phyloP scores from a whole-genome alignment of 768 basidiomycete species.

The Tylopilus balloui region DNA sequence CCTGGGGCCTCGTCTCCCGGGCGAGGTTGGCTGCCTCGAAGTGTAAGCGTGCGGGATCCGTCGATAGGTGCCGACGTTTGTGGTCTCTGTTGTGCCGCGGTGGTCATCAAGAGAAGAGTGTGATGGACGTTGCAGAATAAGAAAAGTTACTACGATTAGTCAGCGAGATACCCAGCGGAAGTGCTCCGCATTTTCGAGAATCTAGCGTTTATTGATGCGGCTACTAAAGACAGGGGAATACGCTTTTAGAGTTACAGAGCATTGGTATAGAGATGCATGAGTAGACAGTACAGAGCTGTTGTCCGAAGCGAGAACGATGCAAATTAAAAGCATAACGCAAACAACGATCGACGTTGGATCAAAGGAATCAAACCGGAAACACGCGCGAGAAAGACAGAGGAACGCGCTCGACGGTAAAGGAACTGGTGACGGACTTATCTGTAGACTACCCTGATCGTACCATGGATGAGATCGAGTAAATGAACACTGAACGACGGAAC shows the following conservation, averaged over 20 bases:
- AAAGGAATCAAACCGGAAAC: not conserved
- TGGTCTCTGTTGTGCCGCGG: constrained; percentile 28
- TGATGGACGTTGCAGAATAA: too few species aligned
- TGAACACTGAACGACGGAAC: not conserved
- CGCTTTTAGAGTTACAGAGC: constrained; percentile 23
- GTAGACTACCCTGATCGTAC: constrained; percentile 37
- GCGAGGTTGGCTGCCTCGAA: constrained; percentile 36
- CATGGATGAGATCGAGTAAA: constrained; percentile 4
- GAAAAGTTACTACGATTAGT: constrained; percentile 22
- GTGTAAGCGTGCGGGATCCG: constrained; percentile 52
- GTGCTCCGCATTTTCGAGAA: too few species aligned
- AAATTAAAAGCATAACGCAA: constrained; percentile 15
- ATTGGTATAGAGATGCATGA: constrained; percentile 24
- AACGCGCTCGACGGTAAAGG: constrained; percentile 3
- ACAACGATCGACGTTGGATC: constrained; percentile 31
- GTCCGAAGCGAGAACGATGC: constrained; percentile 26
- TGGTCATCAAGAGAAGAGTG: constrained; percentile 7
- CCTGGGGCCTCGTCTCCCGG: constrained; percentile 16
- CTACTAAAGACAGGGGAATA: constrained; percentile 19
- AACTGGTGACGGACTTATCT: constrained; percentile 28
- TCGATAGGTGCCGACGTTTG: constrained; percentile 43
- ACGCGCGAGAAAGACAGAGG: constrained; percentile 9
- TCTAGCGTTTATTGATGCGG: constrained; percentile 14
- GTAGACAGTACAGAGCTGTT: constrained; percentile 21
- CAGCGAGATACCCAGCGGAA: too few species aligned